These are phyloP conservation scores for Chiua virens DNA, from an alignment of 768 basidiomycete species.

Conservation along the genomic window DNA sequence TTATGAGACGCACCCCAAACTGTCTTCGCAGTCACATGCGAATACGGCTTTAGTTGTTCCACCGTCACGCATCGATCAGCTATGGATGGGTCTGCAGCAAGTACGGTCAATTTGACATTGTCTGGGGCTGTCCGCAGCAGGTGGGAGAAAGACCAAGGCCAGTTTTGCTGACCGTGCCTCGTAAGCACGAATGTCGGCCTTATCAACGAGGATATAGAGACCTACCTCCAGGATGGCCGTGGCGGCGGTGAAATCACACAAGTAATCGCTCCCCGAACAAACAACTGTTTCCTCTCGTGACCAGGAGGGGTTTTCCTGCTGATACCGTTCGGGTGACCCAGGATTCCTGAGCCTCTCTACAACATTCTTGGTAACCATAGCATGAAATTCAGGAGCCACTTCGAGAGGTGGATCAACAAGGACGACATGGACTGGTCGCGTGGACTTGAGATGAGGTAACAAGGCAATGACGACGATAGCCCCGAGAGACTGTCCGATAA, in stretches of 20 bases:
- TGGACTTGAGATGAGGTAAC: slow-evolving; percentile 11
- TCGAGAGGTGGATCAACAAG: slow-evolving; percentile 22
- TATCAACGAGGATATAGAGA: background rate
- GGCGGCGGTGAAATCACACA: slow-evolving; percentile 7
- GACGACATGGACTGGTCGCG: slow-evolving; percentile 9
- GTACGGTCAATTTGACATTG: background rate
- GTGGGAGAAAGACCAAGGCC: slow-evolving; percentile 14
- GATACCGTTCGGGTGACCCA: background rate
- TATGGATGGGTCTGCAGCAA: slow-evolving; percentile 5
- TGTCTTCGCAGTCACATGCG: background rate
- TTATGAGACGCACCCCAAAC: slow-evolving; percentile 10
- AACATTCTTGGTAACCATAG: background rate
- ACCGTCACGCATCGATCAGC: background rate
- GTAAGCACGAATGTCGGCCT: background rate
- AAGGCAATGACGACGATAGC: slow-evolving; percentile 12
- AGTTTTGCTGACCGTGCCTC: slow-evolving; percentile 15
- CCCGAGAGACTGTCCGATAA: slow-evolving; percentile 24
- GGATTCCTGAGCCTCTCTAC: background rate
- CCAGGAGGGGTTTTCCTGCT: background rate
- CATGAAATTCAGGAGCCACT: background rate
- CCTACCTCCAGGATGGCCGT: slow-evolving; percentile 14
- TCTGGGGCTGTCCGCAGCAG: background rate
- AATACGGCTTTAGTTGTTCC: background rate
- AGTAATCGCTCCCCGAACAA: background rate
- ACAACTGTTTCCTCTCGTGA: slow-evolving; percentile 4